Conservation (phyloP, 1,284 basidiomycete species). For the Exobasidium rhododendri region DNA sequence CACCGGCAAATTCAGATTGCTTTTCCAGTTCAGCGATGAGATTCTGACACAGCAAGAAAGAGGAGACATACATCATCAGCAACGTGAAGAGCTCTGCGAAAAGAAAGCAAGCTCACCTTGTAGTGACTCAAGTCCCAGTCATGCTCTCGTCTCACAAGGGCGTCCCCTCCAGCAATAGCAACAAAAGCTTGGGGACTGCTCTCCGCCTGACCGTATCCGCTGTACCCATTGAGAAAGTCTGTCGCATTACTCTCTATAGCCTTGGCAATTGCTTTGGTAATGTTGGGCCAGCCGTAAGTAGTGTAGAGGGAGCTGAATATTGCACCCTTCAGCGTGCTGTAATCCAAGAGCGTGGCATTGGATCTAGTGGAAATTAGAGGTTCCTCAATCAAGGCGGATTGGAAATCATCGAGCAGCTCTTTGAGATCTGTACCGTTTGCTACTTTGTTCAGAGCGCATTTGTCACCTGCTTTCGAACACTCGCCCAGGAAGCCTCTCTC, state of each 20-base stretch:
- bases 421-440: conserved; percentile 25
- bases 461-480: conserved; percentile 21
- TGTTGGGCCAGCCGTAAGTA: conserved; percentile 25
- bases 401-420: conserved; percentile 27
- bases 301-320: conserved; percentile 28
- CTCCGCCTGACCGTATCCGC: conserved; percentile 28
- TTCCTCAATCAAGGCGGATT: conserved; percentile 21
- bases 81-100: neutral
- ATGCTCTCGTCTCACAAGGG: conserved; percentile 6
- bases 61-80: neutral
- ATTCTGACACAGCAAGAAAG: conserved; percentile 9
- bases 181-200: conserved; percentile 20
- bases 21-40: conserved; percentile 22
- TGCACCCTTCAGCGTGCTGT: conserved; percentile 23
- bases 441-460: neutral
- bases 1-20: conserved; percentile 27
- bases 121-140: conserved; percentile 3
- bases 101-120: neutral
- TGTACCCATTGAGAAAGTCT: conserved; percentile 7
- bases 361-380: conserved; percentile 24
- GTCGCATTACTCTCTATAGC: neutral
- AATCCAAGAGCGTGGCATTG: conserved; percentile 22
- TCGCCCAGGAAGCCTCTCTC: conserved; percentile 3
- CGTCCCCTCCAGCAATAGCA: neutral
- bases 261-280: conserved; percentile 25